Evolutionary conservation across 768 basidiomycete species (phyloP).

Genomic region (Rhizopogon vesiculosus): DNA sequence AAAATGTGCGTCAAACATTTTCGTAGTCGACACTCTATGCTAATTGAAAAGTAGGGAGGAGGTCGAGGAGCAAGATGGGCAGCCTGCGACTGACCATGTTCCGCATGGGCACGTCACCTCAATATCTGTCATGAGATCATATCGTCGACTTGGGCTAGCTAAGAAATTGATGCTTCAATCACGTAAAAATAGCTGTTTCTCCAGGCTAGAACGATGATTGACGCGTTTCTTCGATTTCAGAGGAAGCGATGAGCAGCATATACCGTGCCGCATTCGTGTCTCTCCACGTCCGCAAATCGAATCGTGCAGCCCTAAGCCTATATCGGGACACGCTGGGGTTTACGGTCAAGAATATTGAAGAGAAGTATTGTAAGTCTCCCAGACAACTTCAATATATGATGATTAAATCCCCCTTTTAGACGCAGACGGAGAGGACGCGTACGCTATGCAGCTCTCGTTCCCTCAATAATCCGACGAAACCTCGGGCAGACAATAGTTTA

Average conservation of each 20-base stretch:
- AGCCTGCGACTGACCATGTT: slow-evolving; percentile 47
- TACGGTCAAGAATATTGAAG: slow-evolving; percentile 78
- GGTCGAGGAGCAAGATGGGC: slow-evolving; percentile 35
- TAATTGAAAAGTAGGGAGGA: slow-evolving; percentile 55
- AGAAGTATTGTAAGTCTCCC: slow-evolving; percentile 78
- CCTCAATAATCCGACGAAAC: slow-evolving; percentile 20
- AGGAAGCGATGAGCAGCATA: slow-evolving; percentile 87
- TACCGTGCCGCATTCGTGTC: slow-evolving; percentile 84
- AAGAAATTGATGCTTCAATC: slow-evolving; percentile 93
- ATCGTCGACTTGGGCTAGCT: slow-evolving; percentile 87
- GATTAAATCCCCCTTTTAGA: slow-evolving; percentile 42
- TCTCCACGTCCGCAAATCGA: slow-evolving; percentile 92
- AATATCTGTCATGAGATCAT: slow-evolving; percentile 88
- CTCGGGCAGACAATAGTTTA: neutral
- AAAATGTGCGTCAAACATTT: slow-evolving; percentile 65
- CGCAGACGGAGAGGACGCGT: slow-evolving; percentile 94
- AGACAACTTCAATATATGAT: neutral
- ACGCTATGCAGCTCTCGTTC: slow-evolving; percentile 78
- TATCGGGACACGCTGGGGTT: slow-evolving; percentile 92
- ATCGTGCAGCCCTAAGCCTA: slow-evolving; percentile 83
- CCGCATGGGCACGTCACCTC: slow-evolving; percentile 93
- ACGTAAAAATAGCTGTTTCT: slow-evolving; percentile 48
- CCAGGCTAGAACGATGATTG: neutral
- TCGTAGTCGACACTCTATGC: slow-evolving; percentile 8
- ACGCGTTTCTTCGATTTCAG: slow-evolving; percentile 34